Conservation (phyloP, 2,329 filamentous ascomycete species). For the Thermoascus crustaceus region DNA sequence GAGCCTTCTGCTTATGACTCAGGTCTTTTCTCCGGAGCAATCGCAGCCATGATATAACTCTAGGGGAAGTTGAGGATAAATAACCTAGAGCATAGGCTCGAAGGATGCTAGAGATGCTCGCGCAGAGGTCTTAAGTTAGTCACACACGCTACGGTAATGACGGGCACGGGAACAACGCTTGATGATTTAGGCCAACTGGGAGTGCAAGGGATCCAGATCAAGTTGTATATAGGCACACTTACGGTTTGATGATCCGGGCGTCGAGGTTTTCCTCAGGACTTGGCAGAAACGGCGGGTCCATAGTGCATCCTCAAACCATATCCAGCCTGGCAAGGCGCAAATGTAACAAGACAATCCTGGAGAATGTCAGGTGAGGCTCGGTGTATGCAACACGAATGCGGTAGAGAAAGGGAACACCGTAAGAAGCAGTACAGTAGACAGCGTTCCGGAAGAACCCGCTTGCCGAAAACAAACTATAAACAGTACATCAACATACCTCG, state of each 20-base stretch:
- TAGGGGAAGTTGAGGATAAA: conserved; percentile 40
- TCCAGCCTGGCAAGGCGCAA: not conserved
- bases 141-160: too few relatives aligned
- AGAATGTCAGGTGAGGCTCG: conserved; percentile 1
- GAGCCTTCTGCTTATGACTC: conserved; percentile 24
- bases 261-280: conserved; percentile 13
- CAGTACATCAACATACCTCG: too few relatives aligned
- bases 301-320: not conserved
- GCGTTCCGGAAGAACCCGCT: too few relatives aligned
- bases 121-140: too few relatives aligned
- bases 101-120: conserved; percentile 30
- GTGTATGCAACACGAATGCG: too few relatives aligned
- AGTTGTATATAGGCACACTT: conserved; percentile 17
- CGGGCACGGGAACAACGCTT: too few relatives aligned
- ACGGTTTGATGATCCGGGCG: conserved; percentile 25
- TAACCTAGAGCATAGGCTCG: conserved; percentile 44
- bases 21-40: conserved; percentile 25
- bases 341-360: not conserved
- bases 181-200: conserved; percentile 6
- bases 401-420: too few relatives aligned
- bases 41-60: conserved; percentile 33
- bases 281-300: not conserved
- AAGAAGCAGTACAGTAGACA: too few relatives aligned
- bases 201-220: conserved; percentile 3
- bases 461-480: too few relatives aligned